Percentiles rank a stretch among this genome's conserved stretches.
Evolutionary conservation across 108 stramenopile species (phyloP).

Genomic region (Chaetoceros muelleri): DNA sequence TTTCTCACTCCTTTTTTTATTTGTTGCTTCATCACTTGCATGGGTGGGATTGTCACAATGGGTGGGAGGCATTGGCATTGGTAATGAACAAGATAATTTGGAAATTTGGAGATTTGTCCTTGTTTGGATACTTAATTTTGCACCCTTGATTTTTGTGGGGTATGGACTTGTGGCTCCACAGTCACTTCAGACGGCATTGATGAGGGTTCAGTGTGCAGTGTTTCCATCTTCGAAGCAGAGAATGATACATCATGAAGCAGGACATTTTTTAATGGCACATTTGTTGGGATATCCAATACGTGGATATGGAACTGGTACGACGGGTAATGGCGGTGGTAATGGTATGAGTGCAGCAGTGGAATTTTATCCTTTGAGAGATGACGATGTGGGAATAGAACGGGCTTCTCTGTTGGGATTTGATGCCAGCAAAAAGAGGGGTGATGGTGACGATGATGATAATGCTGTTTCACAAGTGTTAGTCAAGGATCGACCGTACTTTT

Average conservation of each 20-base stretch:
- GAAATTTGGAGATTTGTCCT: constrained; percentile 71
- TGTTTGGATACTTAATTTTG: constrained; percentile 65
- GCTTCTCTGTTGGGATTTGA: constrained; percentile 66
- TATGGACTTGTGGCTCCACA: constrained; percentile 69
- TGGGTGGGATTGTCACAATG: constrained; percentile 54
- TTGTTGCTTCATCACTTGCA: constrained; percentile 37
- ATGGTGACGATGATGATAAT: constrained; percentile 1
- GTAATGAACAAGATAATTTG: constrained; percentile 19
- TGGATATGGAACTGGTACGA: constrained; percentile 38
- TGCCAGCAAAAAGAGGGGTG: constrained; percentile 9
- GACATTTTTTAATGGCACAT: constrained; percentile 73
- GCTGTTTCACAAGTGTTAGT: neutral
- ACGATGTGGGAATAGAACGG: constrained; percentile 32
- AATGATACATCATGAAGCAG: constrained; percentile 82
- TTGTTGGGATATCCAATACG: constrained; percentile 63
- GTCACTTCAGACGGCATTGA: constrained; percentile 44
- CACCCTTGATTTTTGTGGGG: constrained; percentile 65
- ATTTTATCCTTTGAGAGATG: constrained; percentile 73
- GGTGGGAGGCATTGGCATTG: constrained; percentile 7
- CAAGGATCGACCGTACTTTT: constrained; percentile 48
- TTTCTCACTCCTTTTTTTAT: constrained; percentile 45
- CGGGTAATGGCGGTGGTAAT: too few relatives aligned
- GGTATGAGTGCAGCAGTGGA: constrained; percentile 82
- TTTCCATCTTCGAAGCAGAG: constrained; percentile 72
- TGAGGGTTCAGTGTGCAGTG: constrained; percentile 49